Base-by-base conservation (phyloP, 495 filamentous ascomycete genomes). In the Xylaria acuta region DNA sequence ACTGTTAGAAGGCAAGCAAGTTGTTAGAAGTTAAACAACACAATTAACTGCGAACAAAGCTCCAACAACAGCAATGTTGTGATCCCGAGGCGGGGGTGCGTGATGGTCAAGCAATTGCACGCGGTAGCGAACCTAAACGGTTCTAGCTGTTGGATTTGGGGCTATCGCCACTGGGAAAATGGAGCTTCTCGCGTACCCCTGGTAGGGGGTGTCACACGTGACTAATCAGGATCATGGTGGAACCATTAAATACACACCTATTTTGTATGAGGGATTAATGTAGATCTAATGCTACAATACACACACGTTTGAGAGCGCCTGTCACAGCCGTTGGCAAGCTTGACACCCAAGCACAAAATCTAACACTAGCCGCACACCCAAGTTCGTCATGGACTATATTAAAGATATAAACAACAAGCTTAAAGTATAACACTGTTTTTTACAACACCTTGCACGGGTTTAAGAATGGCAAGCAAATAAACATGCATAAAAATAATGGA, bases 31-130 rank as follows among this genome's bases (percentile, higher is more conserved):
- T 25, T 76, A 60, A 0, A 79, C 82, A 8, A 81, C 73, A 25
- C 80, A 74, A 43, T 76, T 73, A 1, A 83, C 82, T 11, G 83
- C 78, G 66, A 84, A 87, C 0, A 84, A 86, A 9, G 79, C 84
- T 34, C 85, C 84, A 16, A 87, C 74, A 0, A 86, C 73, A 25
- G 86, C 77, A 43, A 87, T 78, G 67, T 81, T 82, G 32, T 81
- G 75, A 14, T 79, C 72, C 1, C 73, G 47, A 0, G 67, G 18
- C 3, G 73, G 62, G 5, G 74, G 25, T 16, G 59, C 36, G 5
- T 32, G 34, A n/a, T 7, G 59, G 38, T 27, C 59, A 27, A 63
- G 34, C 38, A n/a, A 43, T 11, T 36, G 59, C 34, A 8, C 59
- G 43, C n/a, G 34, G 6, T 27, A 14, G 3, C 38, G 59, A 27